Evolutionary conservation across 2,329 filamentous ascomycete genomes (phyloP).

Genomic region (Calonectria hawksworthii): DNA sequence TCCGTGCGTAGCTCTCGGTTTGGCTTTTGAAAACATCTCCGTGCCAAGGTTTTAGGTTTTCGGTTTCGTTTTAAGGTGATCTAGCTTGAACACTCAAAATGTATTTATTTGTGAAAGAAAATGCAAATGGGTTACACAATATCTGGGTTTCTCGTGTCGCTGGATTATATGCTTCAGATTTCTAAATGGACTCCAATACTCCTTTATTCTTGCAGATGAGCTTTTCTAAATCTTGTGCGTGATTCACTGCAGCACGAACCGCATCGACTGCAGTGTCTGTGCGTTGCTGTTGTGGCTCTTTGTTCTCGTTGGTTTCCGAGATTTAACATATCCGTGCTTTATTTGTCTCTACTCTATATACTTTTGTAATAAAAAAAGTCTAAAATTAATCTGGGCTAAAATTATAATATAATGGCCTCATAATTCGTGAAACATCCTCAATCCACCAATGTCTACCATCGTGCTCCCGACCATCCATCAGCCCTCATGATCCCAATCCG

Average conservation of each 20-base stretch:
- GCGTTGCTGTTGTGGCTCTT: neutral
- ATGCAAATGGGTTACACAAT: neutral
- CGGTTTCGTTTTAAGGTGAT: too few species aligned
- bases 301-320: neutral
- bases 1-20: too few species aligned
- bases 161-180: neutral
- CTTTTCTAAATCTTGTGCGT: neutral
- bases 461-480: neutral
- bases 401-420: neutral
- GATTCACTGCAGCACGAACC: neutral
- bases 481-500: neutral
- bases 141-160: neutral
- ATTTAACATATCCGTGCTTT: neutral
- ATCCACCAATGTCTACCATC: neutral
- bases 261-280: too few species aligned
- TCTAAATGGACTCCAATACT: fast-evolving
- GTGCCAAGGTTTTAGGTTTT: neutral
- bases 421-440: neutral
- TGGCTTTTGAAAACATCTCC: neutral
- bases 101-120: neutral
- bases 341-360: neutral
- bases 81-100: too few species aligned
- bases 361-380: neutral
- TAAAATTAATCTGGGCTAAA: neutral
- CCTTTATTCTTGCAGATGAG: neutral